Percentiles rank a stretch among this genome's conserved stretches.
Conservation (phyloP, 164 flowering plant species). For the Annona squamosa region DNA sequence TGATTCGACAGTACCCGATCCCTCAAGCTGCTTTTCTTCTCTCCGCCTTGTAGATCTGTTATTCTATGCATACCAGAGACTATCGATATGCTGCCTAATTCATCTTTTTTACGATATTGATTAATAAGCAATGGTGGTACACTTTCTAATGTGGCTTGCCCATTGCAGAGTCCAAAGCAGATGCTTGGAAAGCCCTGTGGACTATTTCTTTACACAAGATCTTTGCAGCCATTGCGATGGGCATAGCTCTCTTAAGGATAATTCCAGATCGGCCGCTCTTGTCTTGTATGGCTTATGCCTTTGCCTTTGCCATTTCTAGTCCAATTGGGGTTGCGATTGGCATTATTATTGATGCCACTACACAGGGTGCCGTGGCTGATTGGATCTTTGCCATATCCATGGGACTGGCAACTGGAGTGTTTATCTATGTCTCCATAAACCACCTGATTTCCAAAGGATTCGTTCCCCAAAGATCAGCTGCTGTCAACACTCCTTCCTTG, state of each 20-base stretch:
- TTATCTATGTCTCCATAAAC: constrained; percentile 61
- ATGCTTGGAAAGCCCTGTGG: constrained; percentile 78
- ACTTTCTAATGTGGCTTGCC: not conserved
- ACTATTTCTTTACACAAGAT: constrained; percentile 62
- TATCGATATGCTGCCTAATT: not conserved
- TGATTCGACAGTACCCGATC: not conserved
- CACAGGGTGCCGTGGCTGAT: constrained; percentile 58
- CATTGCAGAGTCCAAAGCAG: constrained; percentile 42
- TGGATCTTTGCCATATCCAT: constrained; percentile 77
- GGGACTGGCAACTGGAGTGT: constrained; percentile 70
- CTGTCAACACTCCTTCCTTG: constrained; percentile 27
- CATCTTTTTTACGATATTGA: not conserved
- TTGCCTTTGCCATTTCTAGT: constrained; percentile 69
- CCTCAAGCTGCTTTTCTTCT: not conserved
- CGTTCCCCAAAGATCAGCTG: constrained; percentile 20
- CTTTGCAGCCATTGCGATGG: constrained; percentile 80
- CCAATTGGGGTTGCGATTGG: constrained; percentile 76
- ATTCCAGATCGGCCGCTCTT: constrained; percentile 58
- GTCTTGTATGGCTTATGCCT: constrained; percentile 48
- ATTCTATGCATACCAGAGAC: not conserved
- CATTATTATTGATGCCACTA: constrained; percentile 60
- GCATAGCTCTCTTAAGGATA: constrained; percentile 63
- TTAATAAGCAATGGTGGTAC: not conserved
- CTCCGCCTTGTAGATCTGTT: not conserved
- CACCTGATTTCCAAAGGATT: constrained; percentile 57